phyloP scores from a whole-genome alignment of 257 asterid genomes.

The Solanum ossicruentum region DNA sequence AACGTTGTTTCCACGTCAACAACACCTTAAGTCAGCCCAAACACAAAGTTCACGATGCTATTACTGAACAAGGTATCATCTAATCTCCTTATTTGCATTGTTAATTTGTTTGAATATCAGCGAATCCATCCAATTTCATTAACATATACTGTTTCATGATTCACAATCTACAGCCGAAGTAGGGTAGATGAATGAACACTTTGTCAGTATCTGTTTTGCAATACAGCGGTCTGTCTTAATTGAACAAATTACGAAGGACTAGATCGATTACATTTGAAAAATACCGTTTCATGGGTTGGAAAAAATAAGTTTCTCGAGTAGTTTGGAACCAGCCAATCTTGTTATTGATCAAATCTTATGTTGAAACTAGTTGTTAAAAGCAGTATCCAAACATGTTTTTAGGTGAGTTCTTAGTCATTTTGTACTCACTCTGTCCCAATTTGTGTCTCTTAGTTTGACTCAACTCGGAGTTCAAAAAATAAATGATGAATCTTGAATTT shows the following conservation, averaged over 20 bases:
- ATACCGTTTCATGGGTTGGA: neutral
- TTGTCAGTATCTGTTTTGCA: neutral
- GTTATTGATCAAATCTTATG: neutral
- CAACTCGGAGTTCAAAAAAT: neutral
- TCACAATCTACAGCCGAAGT: neutral
- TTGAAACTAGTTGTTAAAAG: neutral
- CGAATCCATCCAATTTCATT: too few species aligned
- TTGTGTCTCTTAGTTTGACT: neutral
- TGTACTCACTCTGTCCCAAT: neutral
- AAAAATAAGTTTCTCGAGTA: neutral
- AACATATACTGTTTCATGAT: neutral
- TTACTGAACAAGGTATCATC: constrained; percentile 25
- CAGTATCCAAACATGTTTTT: neutral
- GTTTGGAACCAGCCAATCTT: neutral
- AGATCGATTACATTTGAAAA: neutral
- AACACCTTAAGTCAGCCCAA: constrained; percentile 35
- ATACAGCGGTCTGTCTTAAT: neutral
- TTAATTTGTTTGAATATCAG: neutral
- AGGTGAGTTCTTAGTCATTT: neutral
- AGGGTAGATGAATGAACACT: neutral
- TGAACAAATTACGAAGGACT: neutral
- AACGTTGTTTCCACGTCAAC: constrained; percentile 32
- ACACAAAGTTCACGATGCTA: constrained; percentile 26
- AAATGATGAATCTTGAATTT: neutral
- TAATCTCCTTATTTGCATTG: neutral